Percentiles rank a stretch among this genome's conserved stretches.
Conservation (phyloP, 108 stramenopile species). For the Cylindrotheca closterium region DNA sequence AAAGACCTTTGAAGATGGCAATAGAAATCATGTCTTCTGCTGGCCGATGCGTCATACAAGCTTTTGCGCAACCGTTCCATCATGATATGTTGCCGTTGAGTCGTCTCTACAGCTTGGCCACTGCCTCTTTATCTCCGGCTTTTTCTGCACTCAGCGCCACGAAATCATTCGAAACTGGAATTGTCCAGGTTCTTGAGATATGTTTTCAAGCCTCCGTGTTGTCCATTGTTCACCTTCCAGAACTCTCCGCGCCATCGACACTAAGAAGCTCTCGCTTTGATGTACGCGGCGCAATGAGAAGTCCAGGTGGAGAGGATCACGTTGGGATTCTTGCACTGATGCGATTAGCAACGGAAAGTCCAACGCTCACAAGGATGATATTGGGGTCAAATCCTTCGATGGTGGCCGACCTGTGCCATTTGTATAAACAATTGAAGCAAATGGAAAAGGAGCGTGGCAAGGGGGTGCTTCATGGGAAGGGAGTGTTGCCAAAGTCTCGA, state of each 20-base stretch:
- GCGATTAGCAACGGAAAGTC: constrained; percentile 61
- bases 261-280: constrained; percentile 67
- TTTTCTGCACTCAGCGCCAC: constrained; percentile 14
- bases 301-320: constrained; percentile 81
- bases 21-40: constrained; percentile 18
- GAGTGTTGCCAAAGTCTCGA: constrained; percentile 68
- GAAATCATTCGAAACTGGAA: constrained; percentile 6
- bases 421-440: constrained; percentile 50
- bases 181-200: constrained; percentile 21
- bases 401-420: constrained; percentile 45
- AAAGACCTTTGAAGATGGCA: constrained; percentile 8
- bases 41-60: constrained; percentile 16
- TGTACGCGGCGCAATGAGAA: constrained; percentile 79
- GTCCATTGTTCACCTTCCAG: constrained; percentile 60
- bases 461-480: constrained; percentile 39
- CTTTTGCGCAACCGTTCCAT: constrained; percentile 11
- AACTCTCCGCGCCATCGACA: constrained; percentile 63
- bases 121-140: constrained; percentile 65
- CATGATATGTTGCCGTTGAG: constrained; percentile 51
- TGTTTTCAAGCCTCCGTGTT: constrained; percentile 39
- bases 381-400: constrained; percentile 24
- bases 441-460: constrained; percentile 50
- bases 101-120: constrained; percentile 58
- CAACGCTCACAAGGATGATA: constrained; percentile 35
- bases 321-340: constrained; percentile 71